Conservation (phyloP, 2,329 filamentous ascomycete species). For the Cercospora citrullina region DNA sequence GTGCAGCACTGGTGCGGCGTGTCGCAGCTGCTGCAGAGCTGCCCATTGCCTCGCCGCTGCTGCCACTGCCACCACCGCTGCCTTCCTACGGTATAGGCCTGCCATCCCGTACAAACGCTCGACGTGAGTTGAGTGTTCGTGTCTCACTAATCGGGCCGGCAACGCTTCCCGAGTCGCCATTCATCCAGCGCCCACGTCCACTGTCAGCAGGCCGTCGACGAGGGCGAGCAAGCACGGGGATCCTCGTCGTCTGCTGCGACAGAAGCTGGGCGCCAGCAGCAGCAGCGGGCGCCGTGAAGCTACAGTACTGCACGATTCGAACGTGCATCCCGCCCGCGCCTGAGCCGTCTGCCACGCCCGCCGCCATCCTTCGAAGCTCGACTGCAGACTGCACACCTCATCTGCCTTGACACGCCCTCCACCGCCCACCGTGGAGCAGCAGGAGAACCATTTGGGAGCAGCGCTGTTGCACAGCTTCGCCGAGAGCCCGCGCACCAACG, state of each 20-base stretch:
- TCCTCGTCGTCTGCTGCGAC: background rate
- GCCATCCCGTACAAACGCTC: too few species aligned
- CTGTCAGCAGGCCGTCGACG: background rate
- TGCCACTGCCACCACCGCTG: background rate
- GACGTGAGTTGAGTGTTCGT: background rate
- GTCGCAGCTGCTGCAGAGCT: too few species aligned
- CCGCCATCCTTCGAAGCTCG: background rate
- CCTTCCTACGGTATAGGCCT: too few species aligned
- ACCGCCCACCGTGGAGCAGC: constrained; percentile 28
- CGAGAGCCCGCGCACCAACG: constrained; percentile 17
- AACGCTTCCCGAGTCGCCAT: background rate
- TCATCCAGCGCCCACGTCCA: background rate
- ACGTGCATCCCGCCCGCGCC: background rate
- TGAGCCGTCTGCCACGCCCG: background rate
- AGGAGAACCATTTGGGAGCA: constrained; percentile 26
- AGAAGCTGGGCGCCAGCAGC: background rate
- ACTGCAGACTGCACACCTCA: background rate
- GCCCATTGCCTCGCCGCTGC: background rate
- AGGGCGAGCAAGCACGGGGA: background rate
- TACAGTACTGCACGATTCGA: background rate
- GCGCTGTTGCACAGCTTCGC: constrained; percentile 27
- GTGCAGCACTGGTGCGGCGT: too few species aligned
- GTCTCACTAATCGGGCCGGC: background rate
- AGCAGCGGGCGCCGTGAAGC: background rate
- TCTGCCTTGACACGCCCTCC: background rate